A percentile compares a stretch with the other conserved stretches of the same genome.
Conservation (phyloP, 805 yeast genomes). For the Yamadazyma kitorensis region DNA sequence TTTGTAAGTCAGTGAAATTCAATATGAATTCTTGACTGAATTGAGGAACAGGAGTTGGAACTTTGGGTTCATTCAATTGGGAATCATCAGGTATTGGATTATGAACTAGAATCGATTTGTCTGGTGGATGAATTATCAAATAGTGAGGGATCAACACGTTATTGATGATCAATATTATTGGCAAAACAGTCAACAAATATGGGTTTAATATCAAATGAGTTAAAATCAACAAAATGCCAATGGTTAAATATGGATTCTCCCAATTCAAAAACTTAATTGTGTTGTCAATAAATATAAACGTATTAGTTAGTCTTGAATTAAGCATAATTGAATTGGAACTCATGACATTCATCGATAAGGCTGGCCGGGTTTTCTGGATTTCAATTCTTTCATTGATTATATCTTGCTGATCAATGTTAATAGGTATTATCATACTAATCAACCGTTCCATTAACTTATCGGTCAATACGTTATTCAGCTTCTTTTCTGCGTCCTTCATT, state of each 20-base stretch:
- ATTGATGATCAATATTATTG: slow-evolving; percentile 51
- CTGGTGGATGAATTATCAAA: slow-evolving; percentile 61
- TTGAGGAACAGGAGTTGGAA: slow-evolving; percentile 75
- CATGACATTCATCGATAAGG: slow-evolving; percentile 66
- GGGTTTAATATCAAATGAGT: slow-evolving; percentile 64
- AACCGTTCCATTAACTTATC: slow-evolving; percentile 74
- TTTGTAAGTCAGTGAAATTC: slow-evolving; percentile 81
- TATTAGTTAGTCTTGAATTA: slow-evolving; percentile 58
- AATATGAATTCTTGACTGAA: slow-evolving; percentile 72
- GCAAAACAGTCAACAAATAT: slow-evolving; percentile 48
- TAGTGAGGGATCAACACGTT: slow-evolving; percentile 69
- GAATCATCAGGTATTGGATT: slow-evolving; percentile 41
- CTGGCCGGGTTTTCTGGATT: slow-evolving; percentile 63
- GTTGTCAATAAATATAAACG: slow-evolving; percentile 61
- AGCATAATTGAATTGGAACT: slow-evolving; percentile 62
- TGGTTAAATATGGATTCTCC: slow-evolving; percentile 60
- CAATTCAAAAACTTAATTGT: slow-evolving; percentile 57
- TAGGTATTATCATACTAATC: slow-evolving; percentile 69
- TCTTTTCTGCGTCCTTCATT: slow-evolving; percentile 3
- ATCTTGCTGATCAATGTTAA: slow-evolving; percentile 45
- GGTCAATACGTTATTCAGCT: slow-evolving; percentile 32
- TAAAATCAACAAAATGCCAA: slow-evolving; percentile 50
- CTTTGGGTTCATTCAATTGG: slow-evolving; percentile 43
- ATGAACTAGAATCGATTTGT: slow-evolving; percentile 24
- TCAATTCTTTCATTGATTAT: slow-evolving; percentile 53